Percentiles rank a stretch among this genome's conserved stretches.
These are phyloP conservation scores for Canavalia ensiformis DNA, from an alignment of 306 rosid species.

Conservation along the genomic window DNA sequence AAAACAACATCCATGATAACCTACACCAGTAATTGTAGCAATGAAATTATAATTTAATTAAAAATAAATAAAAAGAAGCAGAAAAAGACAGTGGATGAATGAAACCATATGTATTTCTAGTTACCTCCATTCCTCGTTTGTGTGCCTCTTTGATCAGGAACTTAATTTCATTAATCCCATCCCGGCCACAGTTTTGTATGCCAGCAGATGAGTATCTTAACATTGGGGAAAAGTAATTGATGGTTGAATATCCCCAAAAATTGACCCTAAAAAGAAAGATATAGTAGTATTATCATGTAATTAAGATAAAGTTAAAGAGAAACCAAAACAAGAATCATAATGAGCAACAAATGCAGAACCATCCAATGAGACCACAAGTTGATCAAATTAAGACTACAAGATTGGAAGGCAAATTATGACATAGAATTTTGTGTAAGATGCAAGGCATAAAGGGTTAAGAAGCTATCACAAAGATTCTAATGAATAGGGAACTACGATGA, in stretches of 20 bases:
- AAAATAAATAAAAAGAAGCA: background rate
- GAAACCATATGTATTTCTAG: constrained; percentile 32
- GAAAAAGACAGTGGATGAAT: constrained; percentile 6
- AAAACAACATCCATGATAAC: constrained; percentile 98
- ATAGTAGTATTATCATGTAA: constrained; percentile 37
- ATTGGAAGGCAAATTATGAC: background rate
- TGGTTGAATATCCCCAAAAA: constrained; percentile 97
- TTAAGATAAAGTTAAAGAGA: constrained; percentile 16
- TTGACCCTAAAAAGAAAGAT: constrained; percentile 72
- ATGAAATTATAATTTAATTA: constrained; percentile 35
- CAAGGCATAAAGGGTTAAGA: constrained; percentile 36
- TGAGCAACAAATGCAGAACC: constrained; percentile 29
- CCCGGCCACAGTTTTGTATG: constrained; percentile 75
- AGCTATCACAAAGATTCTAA: constrained; percentile 12
- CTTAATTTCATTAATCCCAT: constrained; percentile 86
- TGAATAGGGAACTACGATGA: constrained; percentile 17
- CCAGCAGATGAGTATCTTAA: constrained; percentile 90
- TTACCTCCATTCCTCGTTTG: constrained; percentile 96
- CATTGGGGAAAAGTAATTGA: constrained; percentile 96
- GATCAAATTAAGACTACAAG: constrained; percentile 10
- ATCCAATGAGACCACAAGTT: constrained; percentile 23
- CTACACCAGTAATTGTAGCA: constrained; percentile 59
- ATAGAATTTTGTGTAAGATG: constrained; percentile 11
- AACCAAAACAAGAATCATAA: constrained; percentile 8
- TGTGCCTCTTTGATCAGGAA: constrained; percentile 89